These are phyloP conservation scores for Eimeria necatrix DNA, from an alignment of 169 alveolate genomes.

Conservation along the genomic window DNA sequence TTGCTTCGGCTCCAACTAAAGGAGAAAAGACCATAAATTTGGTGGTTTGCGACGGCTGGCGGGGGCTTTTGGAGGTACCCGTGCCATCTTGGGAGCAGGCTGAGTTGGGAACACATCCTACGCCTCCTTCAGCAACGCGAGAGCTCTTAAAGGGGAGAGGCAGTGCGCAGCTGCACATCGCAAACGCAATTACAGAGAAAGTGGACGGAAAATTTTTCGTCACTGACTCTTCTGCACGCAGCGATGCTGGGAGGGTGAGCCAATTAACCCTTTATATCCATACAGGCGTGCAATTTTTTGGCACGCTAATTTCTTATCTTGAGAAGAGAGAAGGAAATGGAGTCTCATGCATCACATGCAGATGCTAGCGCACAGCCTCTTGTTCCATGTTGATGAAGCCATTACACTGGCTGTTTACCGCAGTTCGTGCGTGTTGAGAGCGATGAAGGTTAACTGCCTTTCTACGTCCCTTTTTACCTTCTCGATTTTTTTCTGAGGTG, in stretches of 20 bases:
- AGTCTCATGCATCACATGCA: no score
- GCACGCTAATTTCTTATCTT: no score
- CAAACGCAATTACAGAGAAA: slow-evolving; percentile 32
- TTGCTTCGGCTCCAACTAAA: not conserved
- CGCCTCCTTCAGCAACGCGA: not conserved
- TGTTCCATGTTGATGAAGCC: no score
- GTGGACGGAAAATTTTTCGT: slow-evolving; percentile 22
- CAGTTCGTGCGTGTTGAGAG: no score
- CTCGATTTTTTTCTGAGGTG: not conserved
- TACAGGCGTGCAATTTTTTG: not conserved
- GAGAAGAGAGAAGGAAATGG: no score
- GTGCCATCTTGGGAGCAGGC: not conserved
- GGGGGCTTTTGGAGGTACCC: slow-evolving; percentile 12
- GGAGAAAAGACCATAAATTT: not conserved
- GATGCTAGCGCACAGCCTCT: no score
- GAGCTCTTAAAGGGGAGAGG: not conserved
- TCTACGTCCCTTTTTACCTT: no score
- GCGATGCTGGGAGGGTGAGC: slow-evolving; percentile 61
- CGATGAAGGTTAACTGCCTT: no score
- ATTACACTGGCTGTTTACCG: no score
- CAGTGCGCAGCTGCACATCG: not conserved
- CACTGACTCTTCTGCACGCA: slow-evolving; percentile 26
- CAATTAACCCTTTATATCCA: not conserved
- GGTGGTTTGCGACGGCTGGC: slow-evolving; percentile 53
- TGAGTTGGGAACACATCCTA: slow-evolving; percentile 2